phyloP scores from a whole-genome alignment of 768 basidiomycete species.

The Lactarius quietus region DNA sequence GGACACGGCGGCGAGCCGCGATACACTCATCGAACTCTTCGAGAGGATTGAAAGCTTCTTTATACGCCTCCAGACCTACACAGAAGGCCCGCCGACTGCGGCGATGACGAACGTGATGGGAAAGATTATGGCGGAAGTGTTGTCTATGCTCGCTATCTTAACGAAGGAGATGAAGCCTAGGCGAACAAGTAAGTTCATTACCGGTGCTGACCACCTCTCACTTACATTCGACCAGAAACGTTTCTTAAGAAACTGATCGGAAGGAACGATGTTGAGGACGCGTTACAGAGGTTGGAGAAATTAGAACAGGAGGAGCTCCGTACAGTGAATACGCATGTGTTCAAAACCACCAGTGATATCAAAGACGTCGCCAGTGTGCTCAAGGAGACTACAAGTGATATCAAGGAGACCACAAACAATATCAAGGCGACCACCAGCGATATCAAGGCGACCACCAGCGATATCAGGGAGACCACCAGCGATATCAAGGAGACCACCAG shows the following conservation, averaged over 20 bases:
- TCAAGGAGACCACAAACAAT: too few relatives aligned
- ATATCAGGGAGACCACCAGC: too few relatives aligned
- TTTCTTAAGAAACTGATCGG: neutral
- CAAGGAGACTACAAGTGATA: too few relatives aligned
- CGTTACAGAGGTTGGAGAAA: neutral
- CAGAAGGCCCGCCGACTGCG: neutral
- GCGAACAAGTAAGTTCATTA: neutral
- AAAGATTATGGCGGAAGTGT: neutral
- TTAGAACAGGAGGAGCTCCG: neutral
- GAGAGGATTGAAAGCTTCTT: neutral
- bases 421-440: too few relatives aligned
- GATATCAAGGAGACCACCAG: too few relatives aligned
- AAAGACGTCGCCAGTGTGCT: too few relatives aligned
- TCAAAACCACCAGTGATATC: neutral
- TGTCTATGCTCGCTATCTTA: neutral
- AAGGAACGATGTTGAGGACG: neutral
- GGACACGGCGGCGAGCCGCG: neutral
- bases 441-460: too few relatives aligned
- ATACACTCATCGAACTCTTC: neutral
- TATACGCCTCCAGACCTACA: neutral
- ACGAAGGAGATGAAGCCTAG: neutral
- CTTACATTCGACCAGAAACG: neutral
- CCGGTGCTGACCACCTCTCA: neutral
- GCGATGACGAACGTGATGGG: neutral
- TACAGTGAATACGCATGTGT: neutral